Evolutionary conservation across 306 rosid genomes (phyloP).

Genomic region (Sesbania bispinosa): DNA sequence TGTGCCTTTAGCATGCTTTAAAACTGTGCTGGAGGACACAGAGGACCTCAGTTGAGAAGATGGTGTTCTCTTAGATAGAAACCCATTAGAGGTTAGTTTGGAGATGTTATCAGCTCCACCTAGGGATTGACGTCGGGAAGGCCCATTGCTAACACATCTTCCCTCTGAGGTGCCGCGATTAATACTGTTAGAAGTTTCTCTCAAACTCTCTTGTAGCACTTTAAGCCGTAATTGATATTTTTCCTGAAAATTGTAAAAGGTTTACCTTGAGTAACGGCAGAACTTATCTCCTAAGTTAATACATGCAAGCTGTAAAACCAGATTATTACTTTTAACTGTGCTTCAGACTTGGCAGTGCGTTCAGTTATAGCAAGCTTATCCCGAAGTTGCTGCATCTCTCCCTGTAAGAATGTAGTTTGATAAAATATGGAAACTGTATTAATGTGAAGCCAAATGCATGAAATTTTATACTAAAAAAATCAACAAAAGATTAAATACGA

Average conservation of each 20-base stretch:
- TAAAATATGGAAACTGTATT: conserved; percentile 18
- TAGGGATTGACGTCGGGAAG: conserved; percentile 94
- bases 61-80: conserved; percentile 74
- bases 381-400: conserved; percentile 98
- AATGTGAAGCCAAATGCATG: conserved; percentile 1
- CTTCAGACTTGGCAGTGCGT: conserved; percentile 89
- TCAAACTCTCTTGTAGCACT: conserved; percentile 92
- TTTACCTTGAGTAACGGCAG: conserved; percentile 38
- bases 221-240: conserved; percentile 86
- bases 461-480: neutral
- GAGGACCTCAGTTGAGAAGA: conserved; percentile 72
- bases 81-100: conserved; percentile 77
- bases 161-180: conserved; percentile 77
- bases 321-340: conserved; percentile 88
- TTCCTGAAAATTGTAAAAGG: conserved; percentile 55
- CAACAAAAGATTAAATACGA: neutral
- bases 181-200: conserved; percentile 69
- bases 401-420: conserved; percentile 47
- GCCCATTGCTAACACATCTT: conserved; percentile 76
- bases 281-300: conserved; percentile 36
- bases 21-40: conserved; percentile 71
- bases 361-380: conserved; percentile 87
- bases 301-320: conserved; percentile 38
- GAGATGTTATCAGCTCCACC: conserved; percentile 92
- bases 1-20: conserved; percentile 95